A percentile compares a stretch with the other conserved stretches of the same genome.
Conservation (phyloP, 1,139 yeast genomes). For the Arxiozyma heterogenica region DNA sequence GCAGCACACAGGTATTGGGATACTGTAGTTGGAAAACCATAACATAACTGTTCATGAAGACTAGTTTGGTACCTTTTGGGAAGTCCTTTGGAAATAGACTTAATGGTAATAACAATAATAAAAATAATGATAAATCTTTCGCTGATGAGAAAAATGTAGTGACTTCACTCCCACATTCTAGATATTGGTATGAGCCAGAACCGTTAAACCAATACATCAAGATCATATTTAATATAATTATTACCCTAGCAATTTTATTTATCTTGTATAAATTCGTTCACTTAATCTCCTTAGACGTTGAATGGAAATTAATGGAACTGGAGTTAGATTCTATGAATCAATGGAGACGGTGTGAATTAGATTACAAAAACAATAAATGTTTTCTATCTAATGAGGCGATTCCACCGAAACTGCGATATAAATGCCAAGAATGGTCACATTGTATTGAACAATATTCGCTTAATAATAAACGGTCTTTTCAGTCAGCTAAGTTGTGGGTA, state of each 20-base stretch:
- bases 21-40: not conserved
- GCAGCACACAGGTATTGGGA: not conserved
- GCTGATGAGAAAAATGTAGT: not conserved
- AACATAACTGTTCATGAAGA: not conserved
- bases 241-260: conserved; percentile 38
- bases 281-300: conserved; percentile 47
- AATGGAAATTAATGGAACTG: conserved; percentile 35
- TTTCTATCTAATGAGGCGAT: conserved; percentile 37
- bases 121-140: too few species aligned
- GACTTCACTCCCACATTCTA: not conserved
- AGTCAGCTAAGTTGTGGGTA: conserved; percentile 46
- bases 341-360: conserved; percentile 41
- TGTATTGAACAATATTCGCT: conserved; percentile 38
- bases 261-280: conserved; percentile 37
- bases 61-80: not conserved
- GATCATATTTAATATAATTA: conserved; percentile 39
- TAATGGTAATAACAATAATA: too few species aligned
- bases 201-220: conserved; percentile 40
- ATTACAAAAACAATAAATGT: conserved; percentile 49
- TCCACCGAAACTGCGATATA: conserved; percentile 50
- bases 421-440: conserved; percentile 51
- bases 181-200: conserved; percentile 6
- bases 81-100: not conserved
- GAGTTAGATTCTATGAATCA: conserved; percentile 30
- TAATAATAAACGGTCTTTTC: conserved; percentile 20